A percentile compares a stretch with the other conserved stretches of the same genome.
Conservation (phyloP, 2,329 filamentous ascomycete species). For the Ophiostoma triangulosporum region DNA sequence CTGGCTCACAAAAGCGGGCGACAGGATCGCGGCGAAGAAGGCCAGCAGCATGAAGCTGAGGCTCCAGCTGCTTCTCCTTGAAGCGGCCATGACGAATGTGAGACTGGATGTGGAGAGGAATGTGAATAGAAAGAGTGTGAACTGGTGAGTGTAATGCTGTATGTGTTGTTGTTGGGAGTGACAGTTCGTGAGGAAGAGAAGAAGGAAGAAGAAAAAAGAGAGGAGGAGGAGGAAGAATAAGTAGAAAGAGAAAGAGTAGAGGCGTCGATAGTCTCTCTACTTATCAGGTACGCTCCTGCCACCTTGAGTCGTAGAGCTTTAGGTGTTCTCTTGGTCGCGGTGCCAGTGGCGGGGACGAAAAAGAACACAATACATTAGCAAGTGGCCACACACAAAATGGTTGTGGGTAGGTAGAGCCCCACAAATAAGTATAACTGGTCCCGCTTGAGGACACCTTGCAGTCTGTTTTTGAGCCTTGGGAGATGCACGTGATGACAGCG, state of each 20-base stretch:
- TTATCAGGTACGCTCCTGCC: not conserved
- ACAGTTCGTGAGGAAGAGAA: not conserved
- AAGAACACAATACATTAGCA: not conserved
- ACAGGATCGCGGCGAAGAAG: slow-evolving; percentile 83
- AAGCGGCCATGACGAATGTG: slow-evolving; percentile 12
- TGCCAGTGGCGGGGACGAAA: not conserved
- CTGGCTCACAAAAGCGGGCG: slow-evolving; percentile 70
- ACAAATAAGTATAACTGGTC: slow-evolving; percentile 11
- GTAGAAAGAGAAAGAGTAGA: not conserved
- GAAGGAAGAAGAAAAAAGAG: not conserved
- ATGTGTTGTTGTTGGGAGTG: not conserved
- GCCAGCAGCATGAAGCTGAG: slow-evolving; percentile 77
- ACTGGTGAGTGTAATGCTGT: not conserved
- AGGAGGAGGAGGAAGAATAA: slow-evolving; percentile 2
- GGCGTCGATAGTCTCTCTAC: slow-evolving; percentile 4
- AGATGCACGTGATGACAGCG: not conserved
- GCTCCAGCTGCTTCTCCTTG: slow-evolving; percentile 18
- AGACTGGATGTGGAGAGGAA: slow-evolving; percentile 8
- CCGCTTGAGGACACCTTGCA: slow-evolving; percentile 16
- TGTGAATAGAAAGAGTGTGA: not conserved
- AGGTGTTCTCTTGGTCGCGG: slow-evolving; percentile 2
- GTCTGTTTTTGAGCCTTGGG: not conserved
- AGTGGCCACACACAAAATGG: not conserved
- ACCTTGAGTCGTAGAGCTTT: slow-evolving; percentile 7
- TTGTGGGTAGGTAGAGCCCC: slow-evolving; percentile 1